A percentile compares a stretch with the other conserved stretches of the same genome.
phyloP scores from a whole-genome alignment of 441 rosid genomes.

The Geranium incanum region DNA sequence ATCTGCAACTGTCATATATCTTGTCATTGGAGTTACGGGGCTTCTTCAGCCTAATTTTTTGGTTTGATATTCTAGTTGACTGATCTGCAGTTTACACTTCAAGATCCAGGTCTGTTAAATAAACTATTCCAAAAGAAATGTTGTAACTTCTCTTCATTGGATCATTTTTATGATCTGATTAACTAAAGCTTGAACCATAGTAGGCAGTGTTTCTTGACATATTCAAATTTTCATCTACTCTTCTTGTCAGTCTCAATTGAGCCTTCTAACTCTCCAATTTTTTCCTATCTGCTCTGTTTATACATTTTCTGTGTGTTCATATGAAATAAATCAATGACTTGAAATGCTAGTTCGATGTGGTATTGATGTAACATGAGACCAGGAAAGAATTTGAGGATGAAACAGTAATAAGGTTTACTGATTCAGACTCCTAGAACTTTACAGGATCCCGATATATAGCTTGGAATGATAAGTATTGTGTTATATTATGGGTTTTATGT shows the following conservation, averaged over 20 bases:
- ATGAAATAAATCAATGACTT: neutral
- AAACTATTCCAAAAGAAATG: neutral
- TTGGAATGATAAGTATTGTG: neutral
- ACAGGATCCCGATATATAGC: too few relatives aligned
- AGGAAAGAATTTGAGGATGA: neutral
- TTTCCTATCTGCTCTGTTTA: neutral
- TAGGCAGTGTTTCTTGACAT: neutral
- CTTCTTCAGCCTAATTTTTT: neutral
- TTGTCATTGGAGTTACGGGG: neutral
- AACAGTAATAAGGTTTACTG: neutral
- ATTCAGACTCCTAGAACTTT: neutral
- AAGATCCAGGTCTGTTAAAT: neutral
- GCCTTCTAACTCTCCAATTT: neutral
- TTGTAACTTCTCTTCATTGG: neutral
- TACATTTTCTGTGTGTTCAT: neutral
- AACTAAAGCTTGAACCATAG: neutral
- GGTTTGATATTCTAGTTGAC: neutral
- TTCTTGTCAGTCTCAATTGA: neutral
- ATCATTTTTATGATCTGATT: neutral
- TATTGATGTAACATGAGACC: neutral
- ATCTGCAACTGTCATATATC: neutral
- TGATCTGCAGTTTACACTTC: neutral
- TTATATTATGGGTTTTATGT: neutral
- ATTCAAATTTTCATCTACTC: neutral
- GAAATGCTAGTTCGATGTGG: neutral